Evolutionary conservation across 805 yeast genomes (phyloP), one percentile per base, ranked within the genome.

Genomic region (Torulaspora franciscae): DNA sequence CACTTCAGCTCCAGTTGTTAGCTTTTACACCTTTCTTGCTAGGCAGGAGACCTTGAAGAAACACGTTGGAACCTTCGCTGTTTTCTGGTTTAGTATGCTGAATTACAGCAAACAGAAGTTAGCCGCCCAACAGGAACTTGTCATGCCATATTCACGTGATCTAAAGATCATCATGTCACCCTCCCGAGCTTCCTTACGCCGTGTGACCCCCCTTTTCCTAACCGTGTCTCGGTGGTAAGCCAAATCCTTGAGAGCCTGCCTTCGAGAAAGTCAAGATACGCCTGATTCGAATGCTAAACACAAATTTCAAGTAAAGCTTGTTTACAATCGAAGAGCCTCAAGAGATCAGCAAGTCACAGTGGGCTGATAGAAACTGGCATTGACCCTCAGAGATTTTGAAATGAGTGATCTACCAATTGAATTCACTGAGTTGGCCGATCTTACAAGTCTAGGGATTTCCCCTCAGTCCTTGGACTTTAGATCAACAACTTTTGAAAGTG

Each of bases 401-500:
- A 67, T 68, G 71, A 69, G 73, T 59, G 96, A 88, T 65, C 83
- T 95, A 57, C 99, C 99, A 55, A 91, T 91, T 71, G 95, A 91
- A 72, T 89, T 91, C 72, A 90, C 95, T 59, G 98, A 91, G 74
- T 83, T 89, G 72, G 80, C 89, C 59, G 95, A 85, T 74, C 81
- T 93, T 69, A 79, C 95, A 49, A 71, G 82, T 50, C 71, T 89
- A 68, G 96, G 96, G 49, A 85, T 93, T 64, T 84, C 81, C 64
- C 90, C 85, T 49, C 75, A 79, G 57, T 81, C 91, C 49, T 79
- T 93, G 57, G 95, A 89, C 60, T 91, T 91, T 72, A 83, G 88
- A 71, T 83, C 96, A 32, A 88, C 97, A 47, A 93, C 99, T 15
- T 76, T 93, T 55, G 96, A 91, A 68, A 85, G 95, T 48, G 98